phyloP scores from a whole-genome alignment of 2,329 filamentous ascomycete genomes.

The Nemania diffusa region DNA sequence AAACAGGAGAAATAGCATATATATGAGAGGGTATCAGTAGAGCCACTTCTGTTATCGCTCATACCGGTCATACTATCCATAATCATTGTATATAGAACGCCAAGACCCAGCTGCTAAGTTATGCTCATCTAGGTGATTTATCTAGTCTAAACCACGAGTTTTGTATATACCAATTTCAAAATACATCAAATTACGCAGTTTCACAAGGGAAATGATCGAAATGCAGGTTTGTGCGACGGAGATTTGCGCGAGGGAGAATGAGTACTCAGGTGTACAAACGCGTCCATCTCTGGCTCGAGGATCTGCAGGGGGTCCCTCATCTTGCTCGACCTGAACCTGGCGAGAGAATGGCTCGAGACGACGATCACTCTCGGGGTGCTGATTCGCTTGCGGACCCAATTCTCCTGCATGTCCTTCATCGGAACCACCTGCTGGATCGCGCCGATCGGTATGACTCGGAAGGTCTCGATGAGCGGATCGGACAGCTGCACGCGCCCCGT shows the following conservation, averaged over 20 bases:
- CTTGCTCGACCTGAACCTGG: slow-evolving; percentile 26
- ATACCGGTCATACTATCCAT: not conserved
- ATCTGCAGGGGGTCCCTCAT: slow-evolving; percentile 31
- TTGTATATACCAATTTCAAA: slow-evolving; percentile 5
- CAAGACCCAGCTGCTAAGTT: slow-evolving; percentile 3
- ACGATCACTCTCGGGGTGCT: slow-evolving; percentile 1
- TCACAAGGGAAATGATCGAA: too few relatives aligned
- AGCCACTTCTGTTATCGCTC: not conserved
- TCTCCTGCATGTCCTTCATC: slow-evolving; percentile 18
- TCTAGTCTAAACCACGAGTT: slow-evolving; percentile 12
- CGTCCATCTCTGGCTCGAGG: slow-evolving; percentile 13
- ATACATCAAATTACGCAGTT: slow-evolving; percentile 5
- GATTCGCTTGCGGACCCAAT: not conserved
- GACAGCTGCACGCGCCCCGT: slow-evolving; percentile 55
- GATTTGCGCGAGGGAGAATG: too few relatives aligned
- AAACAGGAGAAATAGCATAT: not conserved
- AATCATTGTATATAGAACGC: not conserved
- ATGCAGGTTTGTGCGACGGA: too few relatives aligned
- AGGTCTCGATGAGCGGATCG: slow-evolving; percentile 39
- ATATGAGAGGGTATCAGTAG: not conserved
- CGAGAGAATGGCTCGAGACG: slow-evolving; percentile 37
- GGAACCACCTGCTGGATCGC: slow-evolving; percentile 16
- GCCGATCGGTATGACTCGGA: slow-evolving; percentile 16
- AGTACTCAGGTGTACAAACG: not conserved
- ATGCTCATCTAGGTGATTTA: slow-evolving; percentile 3